Base-by-base conservation (phyloP, 495 filamentous ascomycete species). In the Eremomyces bilateralis region DNA sequence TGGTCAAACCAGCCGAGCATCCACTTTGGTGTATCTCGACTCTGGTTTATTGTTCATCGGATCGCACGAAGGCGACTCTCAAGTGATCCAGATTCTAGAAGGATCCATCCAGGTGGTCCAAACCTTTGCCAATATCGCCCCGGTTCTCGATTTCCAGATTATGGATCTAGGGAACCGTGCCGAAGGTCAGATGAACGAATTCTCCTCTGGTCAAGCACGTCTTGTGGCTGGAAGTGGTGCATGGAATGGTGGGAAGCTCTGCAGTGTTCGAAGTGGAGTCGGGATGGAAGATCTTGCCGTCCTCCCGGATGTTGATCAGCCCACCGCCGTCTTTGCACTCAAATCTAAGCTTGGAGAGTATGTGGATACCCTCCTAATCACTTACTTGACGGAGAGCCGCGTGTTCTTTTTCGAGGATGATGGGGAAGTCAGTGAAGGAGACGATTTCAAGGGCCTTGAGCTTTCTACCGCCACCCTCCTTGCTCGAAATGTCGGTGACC, bases 201-300 rank as follows among this genome's bases (percentile, higher is more conserved):
- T 73, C 34, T 93, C 83, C 0, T 91, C 85, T 3, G 90, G 90
- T 1, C 90, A 95, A 56, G 84, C 88, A 35, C 67, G 90, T 20
- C 76, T 99, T 36, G 81, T 99, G 5, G 80, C 85, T 2, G 84
- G 80, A 4, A 91, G 84, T 27, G 88, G 88, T 18, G 82, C 76
- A 2, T 80, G 74, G 45, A 67, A 77, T 40, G 80, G 90, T 42
- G 88, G 88, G 3, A 82, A 77, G 21, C 48, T 99, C 22, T 59
- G 84, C 40, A 92, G 76, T 47, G 74, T 95, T 19, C 73, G 84
- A 21, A 94, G 83, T 49, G 88, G 88, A 15, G 84, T 99, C 34
- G 83, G 88, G 13, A 63, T 99, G 37, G 81, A 93, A 51, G 84
- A 94, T 41, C 51, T 84, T 10, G 84, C 80, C 18, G 60, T 84